Evolutionary conservation across 257 asterid genomes (phyloP).

Genomic region (Verbena officinalis): DNA sequence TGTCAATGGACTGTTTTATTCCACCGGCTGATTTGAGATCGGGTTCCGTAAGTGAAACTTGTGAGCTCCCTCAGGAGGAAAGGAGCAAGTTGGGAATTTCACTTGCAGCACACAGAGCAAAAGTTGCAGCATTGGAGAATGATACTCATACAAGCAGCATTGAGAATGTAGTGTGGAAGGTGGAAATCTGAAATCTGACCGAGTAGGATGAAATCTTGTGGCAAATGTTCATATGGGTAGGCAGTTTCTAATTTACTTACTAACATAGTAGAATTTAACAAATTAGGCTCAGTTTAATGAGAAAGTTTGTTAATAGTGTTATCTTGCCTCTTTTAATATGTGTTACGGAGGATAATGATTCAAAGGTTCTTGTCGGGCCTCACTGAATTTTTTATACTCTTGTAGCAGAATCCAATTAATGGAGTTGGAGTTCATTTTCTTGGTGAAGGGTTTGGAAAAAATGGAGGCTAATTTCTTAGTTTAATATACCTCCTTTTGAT

Average conservation of each 20-base stretch:
- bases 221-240: constrained; percentile 58
- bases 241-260: constrained; percentile 61
- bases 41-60: constrained; percentile 69
- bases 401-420: constrained; percentile 45
- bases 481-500: constrained; percentile 28
- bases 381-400: constrained; percentile 30
- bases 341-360: constrained; percentile 39
- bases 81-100: constrained; percentile 48
- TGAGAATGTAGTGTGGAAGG: constrained; percentile 60
- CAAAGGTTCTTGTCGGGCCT: constrained; percentile 29
- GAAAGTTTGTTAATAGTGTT: constrained; percentile 26
- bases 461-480: constrained; percentile 50
- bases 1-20: constrained; percentile 87
- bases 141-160: constrained; percentile 39
- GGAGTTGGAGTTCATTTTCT: constrained; percentile 75
- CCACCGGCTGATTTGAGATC: constrained; percentile 91
- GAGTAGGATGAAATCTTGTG: constrained; percentile 33
- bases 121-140: constrained; percentile 70
- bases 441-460: constrained; percentile 41
- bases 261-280: constrained; percentile 45
- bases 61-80: constrained; percentile 78
- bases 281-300: constrained; percentile 36
- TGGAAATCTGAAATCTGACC: constrained; percentile 70
- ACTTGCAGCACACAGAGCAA: constrained; percentile 53
- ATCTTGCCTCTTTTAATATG: constrained; percentile 34